These are phyloP conservation scores for Parietaria judaica DNA, from an alignment of 306 rosid genomes.

Conservation along the genomic window DNA sequence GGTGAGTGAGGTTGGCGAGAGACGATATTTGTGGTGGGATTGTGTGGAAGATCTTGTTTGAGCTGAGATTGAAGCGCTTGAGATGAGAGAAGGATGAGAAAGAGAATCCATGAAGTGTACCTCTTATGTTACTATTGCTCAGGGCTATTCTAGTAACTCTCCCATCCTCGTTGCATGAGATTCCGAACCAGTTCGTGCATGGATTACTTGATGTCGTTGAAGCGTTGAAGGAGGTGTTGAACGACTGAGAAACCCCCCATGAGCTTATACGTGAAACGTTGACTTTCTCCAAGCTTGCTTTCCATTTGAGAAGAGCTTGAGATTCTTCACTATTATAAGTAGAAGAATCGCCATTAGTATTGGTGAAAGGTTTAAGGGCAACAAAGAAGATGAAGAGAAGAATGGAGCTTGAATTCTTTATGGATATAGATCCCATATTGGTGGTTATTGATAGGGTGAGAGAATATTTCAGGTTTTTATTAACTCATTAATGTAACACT, in stretches of 20 bases:
- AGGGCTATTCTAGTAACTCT: constrained; percentile 22
- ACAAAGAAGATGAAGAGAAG: neutral
- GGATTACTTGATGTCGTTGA: constrained; percentile 1
- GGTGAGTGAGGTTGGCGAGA: constrained; percentile 22
- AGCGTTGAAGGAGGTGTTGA: neutral
- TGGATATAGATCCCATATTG: neutral
- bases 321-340: neutral
- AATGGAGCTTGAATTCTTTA: neutral
- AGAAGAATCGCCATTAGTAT: neutral
- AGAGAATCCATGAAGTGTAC: constrained; percentile 24
- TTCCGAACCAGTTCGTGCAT: constrained; percentile 26
- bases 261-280: constrained; percentile 5
- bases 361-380: neutral
- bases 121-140: constrained; percentile 15
- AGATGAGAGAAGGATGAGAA: constrained; percentile 26
- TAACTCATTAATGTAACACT: no score
- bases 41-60: constrained; percentile 19
- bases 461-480: no score
- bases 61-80: constrained; percentile 21
- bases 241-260: constrained; percentile 4
- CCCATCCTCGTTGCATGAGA: constrained; percentile 20
- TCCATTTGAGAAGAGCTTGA: neutral
- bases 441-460: no score
- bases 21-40: constrained; percentile 22
- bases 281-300: neutral